Evolutionary conservation across 306 rosid species (phyloP), one percentile per base, ranked within the genome.

Genomic region (Sphenostylis stenocarpa): DNA sequence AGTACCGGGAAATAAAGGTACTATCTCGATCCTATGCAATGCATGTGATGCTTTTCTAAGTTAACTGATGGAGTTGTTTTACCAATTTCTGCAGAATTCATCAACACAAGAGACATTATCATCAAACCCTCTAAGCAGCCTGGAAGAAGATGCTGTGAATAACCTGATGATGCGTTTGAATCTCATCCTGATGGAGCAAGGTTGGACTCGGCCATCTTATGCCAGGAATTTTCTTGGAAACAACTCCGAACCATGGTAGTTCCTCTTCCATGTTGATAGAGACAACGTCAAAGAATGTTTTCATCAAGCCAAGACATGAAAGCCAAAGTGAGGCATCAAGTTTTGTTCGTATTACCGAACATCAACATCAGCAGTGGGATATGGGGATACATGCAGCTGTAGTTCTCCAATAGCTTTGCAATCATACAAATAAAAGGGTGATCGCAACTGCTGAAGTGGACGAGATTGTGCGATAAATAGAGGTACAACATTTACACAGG

Each of bases 221-320:
- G 67, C 76, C 49, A 81, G 89, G 79, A 92, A 89, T 49, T 90
- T 85, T 71, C 88, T 92, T 3, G 82, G 85, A 66, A 90, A 87
- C 23, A 89, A 86, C 87, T 88, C 91, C 10, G 93, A 95, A 84
- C 92, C 97, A 48, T 92, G 98, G 96, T 92, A 87, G 79, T 73
- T 58, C 52, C 34, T 38, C 68, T 34, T 78, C 74, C 51, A 43
- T 39, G 34, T 51, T 52, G 29, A 58, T 13, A n/a, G 34, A 38
- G 51, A 58, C 70, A 63, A 43, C 72, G 45, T 69, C 60, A 38
- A n/a, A 21, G 73, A 47, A 63, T 7, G 56, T 56, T 31, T 31
- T 45, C 58, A 12, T 23, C 44, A 38, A 33, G 44, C 29, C 63
- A 8, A 14, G 16, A 69, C 39, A 70, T 49, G 72, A 53, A 72